These are phyloP conservation scores for Leishmania tarentolae DNA, from an alignment of 208 protist genomes.

Conservation along the genomic window DNA sequence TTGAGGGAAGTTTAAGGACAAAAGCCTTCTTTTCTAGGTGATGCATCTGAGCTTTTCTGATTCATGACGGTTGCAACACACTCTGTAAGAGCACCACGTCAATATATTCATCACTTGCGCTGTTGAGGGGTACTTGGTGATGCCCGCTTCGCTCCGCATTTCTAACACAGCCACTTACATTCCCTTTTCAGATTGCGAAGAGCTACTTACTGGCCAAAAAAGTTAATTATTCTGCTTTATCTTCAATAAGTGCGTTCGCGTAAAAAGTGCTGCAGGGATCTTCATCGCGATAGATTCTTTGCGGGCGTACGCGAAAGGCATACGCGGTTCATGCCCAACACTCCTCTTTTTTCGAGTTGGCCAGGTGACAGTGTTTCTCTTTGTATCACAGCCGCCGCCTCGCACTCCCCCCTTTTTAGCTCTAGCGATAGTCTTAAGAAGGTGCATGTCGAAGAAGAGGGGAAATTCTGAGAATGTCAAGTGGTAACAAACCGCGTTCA, in stretches of 20 bases:
- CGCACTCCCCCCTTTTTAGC: neutral
- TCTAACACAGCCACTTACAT: neutral
- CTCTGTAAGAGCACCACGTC: neutral
- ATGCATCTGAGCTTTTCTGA: neutral
- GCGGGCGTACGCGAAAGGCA: neutral
- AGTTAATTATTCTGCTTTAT: neutral
- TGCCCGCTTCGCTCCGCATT: neutral
- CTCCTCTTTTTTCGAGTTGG: neutral
- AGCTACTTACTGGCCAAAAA: neutral
- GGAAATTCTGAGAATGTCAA: neutral
- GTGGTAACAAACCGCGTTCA: neutral
- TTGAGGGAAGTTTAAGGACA: too few species aligned
- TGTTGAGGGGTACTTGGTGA: neutral
- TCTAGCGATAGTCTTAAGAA: neutral
- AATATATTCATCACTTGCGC: too few species aligned
- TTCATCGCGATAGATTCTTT: neutral
- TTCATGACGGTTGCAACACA: neutral
- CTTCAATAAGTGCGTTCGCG: neutral
- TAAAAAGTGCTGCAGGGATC: neutral
- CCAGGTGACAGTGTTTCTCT: too few species aligned
- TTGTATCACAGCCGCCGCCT: neutral
- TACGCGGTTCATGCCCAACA: neutral
- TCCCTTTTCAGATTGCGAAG: neutral
- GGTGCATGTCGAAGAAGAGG: neutral
- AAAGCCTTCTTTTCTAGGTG: neutral